Evolutionary conservation across 495 filamentous ascomycete genomes (phyloP), one percentile per base, ranked within the genome.

Genomic region (Aspergillus taichungensis): DNA sequence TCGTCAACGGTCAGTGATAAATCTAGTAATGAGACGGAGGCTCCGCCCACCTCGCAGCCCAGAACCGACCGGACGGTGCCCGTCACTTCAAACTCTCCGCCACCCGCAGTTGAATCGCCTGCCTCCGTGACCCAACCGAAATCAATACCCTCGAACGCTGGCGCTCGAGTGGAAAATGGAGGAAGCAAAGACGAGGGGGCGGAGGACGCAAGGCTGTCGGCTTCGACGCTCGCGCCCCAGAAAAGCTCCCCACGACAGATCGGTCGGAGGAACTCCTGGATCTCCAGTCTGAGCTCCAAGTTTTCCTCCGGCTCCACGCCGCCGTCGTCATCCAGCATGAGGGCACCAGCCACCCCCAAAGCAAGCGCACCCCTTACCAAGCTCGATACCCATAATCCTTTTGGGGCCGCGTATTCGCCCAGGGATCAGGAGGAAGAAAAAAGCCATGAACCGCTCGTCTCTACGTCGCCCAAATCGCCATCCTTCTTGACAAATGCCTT

Each of bases 241-340:
- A 70, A 65, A 44, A 66, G 52, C 34, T 50, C 63, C 3, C 56
- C 71, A 2, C 76, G 71, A 45, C 59, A 64, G 1, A 53, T 63
- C 1, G 67, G 73, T 42, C 72, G 88, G 44, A 72, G 83, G 46
- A 83, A 78, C 34, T 94, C 89, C 13, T 98, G 91, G 91, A 85
- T 98, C 46, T 87, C 85, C 29, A 94, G 77, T 50, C 74, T 96
- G 42, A 94, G 88, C 50, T 94, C 88, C 46, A 96, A 92, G 57
- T 95, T 98, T 66, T 88, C 87, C 6, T 77, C 77, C 8, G 84
- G 78, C n/a, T 74, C 73, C 18, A 73, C 62, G 28, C 67, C 71
- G 31, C 66, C 67, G 42, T 65, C 62, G 40, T 66, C 72, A 42
- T 64, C 69, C 28, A 64, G 62, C 45, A 56, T 72, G 13, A 73